phyloP scores from a whole-genome alignment of 306 rosid genomes.

The Corylus avellana region DNA sequence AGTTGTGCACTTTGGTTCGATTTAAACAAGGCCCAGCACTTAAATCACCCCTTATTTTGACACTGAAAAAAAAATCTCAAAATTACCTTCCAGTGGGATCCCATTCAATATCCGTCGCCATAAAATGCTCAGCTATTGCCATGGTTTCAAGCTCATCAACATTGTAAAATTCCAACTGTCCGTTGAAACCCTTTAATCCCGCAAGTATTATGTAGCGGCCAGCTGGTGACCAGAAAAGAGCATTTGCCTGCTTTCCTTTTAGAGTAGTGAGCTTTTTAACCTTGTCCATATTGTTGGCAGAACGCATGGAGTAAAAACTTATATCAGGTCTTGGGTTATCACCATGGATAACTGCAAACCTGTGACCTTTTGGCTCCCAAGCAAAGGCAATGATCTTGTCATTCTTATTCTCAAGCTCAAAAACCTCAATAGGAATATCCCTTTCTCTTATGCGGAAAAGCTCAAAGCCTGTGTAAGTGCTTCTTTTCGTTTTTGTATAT shows the following conservation, averaged over 20 bases:
- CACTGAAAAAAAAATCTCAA: background rate
- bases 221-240: conserved; percentile 76
- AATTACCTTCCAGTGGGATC: conserved; percentile 79
- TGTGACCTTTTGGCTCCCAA: conserved; percentile 82
- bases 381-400: conserved; percentile 74
- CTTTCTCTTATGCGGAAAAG: conserved; percentile 70
- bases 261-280: conserved; percentile 66
- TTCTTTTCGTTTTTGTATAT: conserved; percentile 68
- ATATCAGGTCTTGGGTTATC: conserved; percentile 72
- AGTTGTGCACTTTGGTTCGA: background rate
- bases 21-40: background rate
- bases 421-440: conserved; percentile 69
- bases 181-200: conserved; percentile 69
- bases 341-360: conserved; percentile 74
- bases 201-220: conserved; percentile 68
- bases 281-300: conserved; percentile 48
- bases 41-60: background rate
- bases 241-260: conserved; percentile 76
- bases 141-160: conserved; percentile 78
- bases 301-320: conserved; percentile 70
- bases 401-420: conserved; percentile 74
- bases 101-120: conserved; percentile 83
- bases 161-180: conserved; percentile 69
- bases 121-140: conserved; percentile 77
- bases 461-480: conserved; percentile 77